These are phyloP conservation scores for Suhomyces prunicola DNA, from an alignment of 805 yeast species.

Conservation along the genomic window DNA sequence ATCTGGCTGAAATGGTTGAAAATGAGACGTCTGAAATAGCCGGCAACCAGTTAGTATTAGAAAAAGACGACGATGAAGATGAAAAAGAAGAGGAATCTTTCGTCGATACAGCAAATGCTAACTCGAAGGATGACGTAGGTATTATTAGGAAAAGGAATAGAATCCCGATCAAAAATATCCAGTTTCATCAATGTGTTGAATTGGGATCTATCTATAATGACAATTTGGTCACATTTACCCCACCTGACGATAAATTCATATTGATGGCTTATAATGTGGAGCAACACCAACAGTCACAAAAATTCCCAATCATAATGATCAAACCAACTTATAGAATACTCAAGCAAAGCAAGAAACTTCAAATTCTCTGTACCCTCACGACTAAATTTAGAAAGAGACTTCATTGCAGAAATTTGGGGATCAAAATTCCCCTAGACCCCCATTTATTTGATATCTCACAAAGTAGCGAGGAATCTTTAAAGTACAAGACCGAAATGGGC, in stretches of 20 bases:
- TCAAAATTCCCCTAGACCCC: conserved; percentile 35
- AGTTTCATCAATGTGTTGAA: conserved; percentile 68
- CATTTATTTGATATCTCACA: conserved; percentile 24
- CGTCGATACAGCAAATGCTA: neutral
- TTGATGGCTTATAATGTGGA: conserved; percentile 42
- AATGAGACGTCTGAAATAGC: conserved; percentile 4
- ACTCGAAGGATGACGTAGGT: neutral
- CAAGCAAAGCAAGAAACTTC: conserved; percentile 21
- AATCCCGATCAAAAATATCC: conserved; percentile 38
- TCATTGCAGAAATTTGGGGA: conserved; percentile 28
- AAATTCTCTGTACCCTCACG: conserved; percentile 32
- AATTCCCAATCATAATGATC: conserved; percentile 44
- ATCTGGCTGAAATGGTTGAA: neutral
- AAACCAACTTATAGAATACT: conserved; percentile 33
- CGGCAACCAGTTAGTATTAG: conserved; percentile 10
- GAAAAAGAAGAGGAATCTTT: conserved; percentile 10
- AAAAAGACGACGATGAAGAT: conserved; percentile 6
- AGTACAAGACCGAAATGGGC: conserved; percentile 71
- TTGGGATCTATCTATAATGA: conserved; percentile 62
- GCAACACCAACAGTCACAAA: conserved; percentile 33
- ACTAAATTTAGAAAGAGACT: conserved; percentile 35
- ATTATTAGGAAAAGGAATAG: neutral
- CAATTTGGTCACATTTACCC: conserved; percentile 73
- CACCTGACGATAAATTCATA: conserved; percentile 64
- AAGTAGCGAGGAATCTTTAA: conserved; percentile 43